Evolutionary conservation across 2,329 filamentous ascomycete genomes (phyloP).

Genomic region (Claviceps maximensis): DNA sequence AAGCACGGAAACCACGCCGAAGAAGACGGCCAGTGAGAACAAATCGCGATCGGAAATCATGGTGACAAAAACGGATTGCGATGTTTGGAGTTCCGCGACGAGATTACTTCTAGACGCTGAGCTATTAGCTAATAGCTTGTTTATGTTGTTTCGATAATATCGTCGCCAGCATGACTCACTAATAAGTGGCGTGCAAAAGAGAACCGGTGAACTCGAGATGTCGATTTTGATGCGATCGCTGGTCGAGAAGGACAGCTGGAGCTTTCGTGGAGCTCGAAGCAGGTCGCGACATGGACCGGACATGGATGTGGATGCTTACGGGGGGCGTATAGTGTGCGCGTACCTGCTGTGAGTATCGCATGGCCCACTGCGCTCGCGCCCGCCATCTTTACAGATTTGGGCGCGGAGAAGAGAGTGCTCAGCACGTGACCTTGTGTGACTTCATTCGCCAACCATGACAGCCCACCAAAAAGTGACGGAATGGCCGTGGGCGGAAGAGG

Average conservation of each 20-base stretch:
- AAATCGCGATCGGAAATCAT: conserved; percentile 95
- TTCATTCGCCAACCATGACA: conserved; percentile 13
- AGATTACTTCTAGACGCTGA: background rate
- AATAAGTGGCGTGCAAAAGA: background rate
- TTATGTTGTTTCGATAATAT: too few relatives aligned
- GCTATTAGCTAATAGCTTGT: background rate
- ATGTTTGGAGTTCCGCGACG: background rate
- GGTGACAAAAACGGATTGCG: conserved; percentile 22
- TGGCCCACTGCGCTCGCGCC: background rate
- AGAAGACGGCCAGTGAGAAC: conserved; percentile 83
- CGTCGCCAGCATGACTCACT: background rate
- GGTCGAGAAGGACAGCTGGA: conserved; percentile 10
- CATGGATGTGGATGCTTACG: background rate
- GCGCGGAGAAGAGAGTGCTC: conserved; percentile 1
- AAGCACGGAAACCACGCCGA: conserved; percentile 79
- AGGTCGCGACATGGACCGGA: background rate
- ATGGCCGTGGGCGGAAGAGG: background rate
- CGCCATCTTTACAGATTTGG: too few relatives aligned
- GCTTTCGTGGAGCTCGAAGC: conserved; percentile 4
- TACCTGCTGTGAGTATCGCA: background rate
- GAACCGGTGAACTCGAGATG: background rate
- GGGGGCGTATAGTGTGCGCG: background rate
- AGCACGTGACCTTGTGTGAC: conserved; percentile 15
- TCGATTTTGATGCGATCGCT: background rate
- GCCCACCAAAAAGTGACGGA: conserved; percentile 11